Base-by-base conservation (phyloP, 2,329 filamentous ascomycete species). In the Fusarium nygamai region DNA sequence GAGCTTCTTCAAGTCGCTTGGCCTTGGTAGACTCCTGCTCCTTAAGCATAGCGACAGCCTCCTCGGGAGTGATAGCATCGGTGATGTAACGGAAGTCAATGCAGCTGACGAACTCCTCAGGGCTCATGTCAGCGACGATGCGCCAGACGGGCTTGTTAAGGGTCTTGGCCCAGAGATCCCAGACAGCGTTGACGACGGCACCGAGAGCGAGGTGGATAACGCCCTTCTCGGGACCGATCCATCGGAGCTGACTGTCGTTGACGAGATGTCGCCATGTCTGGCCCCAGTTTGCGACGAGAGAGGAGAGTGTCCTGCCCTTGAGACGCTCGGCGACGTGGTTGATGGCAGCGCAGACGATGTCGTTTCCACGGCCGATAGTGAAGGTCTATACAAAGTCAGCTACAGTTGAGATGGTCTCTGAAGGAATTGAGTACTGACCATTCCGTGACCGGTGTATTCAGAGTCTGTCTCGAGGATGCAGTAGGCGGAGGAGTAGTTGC, bases 31-130 rank as follows among this genome's bases (percentile, higher is more conserved):
- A 76, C 83, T 94, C 91, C 29, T 88, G 84, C 79, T 89, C 88
- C 76, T 88, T 89, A 50, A 98, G 86, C 80, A 98, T 86, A 29
- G 86, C 86, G 43, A 97, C 81, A 0, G 94, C 94, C 82, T 98
- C 95, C 46, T 94, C 92, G 0, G 93, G 94, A 0, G 94, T 97
- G 75, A 98, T 87, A n/a, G 94, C 94, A 83, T 98, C 95, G 31
- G 93, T 96, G 82, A 98, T 97, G 84, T 98, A 98, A 57, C 95
- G 89, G 86, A 98, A 98, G 84, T 98, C 95, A 81, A 98, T 95
- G 85, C 95, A 96, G 67, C 88, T 85, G 59, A 98, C 94, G 59
- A 97, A 90, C 85, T 98, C 92, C 84, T 96, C 93, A 2, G 95
- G 94, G 8, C 88, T 92, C 93, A 98, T 97, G 76, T 98, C 95